Evolutionary conservation across 75 land plant genomes (phyloP).

Genomic region (Picea glauca): DNA sequence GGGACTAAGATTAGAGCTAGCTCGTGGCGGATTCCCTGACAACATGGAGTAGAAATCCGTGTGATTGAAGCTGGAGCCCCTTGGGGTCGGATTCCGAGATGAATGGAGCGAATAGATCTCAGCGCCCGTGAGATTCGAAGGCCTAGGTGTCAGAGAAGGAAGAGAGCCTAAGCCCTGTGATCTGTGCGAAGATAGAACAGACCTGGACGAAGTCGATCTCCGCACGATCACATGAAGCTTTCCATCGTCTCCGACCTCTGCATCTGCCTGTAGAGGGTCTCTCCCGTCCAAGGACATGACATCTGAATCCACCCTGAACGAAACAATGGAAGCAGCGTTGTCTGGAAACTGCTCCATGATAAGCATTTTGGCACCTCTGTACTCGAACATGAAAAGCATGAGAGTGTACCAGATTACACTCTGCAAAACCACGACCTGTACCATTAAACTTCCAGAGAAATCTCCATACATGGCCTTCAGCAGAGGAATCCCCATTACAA

Average conservation of each 20-base stretch:
- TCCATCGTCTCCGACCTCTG: constrained; percentile 88
- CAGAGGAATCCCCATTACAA: constrained; percentile 95
- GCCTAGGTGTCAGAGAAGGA: constrained; percentile 59
- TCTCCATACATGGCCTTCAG: constrained; percentile 88
- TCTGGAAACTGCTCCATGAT: constrained; percentile 94
- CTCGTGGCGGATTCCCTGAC: constrained; percentile 23
- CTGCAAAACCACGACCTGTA: constrained; percentile 90
- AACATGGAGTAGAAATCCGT: constrained; percentile 83
- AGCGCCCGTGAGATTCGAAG: constrained; percentile 88
- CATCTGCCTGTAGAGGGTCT: constrained; percentile 69
- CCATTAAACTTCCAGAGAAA: constrained; percentile 62
- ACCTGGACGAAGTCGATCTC: constrained; percentile 71
- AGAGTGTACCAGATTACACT: constrained; percentile 95
- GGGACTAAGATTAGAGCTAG: constrained; percentile 15
- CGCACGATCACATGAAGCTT: constrained; percentile 90
- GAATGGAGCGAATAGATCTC: constrained; percentile 76
- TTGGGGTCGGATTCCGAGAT: constrained; percentile 64
- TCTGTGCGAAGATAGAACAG: constrained; percentile 28
- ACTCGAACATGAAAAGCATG: constrained; percentile 88
- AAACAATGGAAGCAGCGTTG: constrained; percentile 68
- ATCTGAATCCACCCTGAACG: constrained; percentile 90
- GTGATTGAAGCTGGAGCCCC: constrained; percentile 68
- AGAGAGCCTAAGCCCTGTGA: constrained; percentile 28
- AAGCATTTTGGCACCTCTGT: constrained; percentile 73
- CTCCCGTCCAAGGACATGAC: constrained; percentile 83